A percentile compares a stretch with the other conserved stretches of the same genome.
These are phyloP conservation scores for Oemleria cerasiformis DNA, from an alignment of 306 rosid species.

Conservation along the genomic window DNA sequence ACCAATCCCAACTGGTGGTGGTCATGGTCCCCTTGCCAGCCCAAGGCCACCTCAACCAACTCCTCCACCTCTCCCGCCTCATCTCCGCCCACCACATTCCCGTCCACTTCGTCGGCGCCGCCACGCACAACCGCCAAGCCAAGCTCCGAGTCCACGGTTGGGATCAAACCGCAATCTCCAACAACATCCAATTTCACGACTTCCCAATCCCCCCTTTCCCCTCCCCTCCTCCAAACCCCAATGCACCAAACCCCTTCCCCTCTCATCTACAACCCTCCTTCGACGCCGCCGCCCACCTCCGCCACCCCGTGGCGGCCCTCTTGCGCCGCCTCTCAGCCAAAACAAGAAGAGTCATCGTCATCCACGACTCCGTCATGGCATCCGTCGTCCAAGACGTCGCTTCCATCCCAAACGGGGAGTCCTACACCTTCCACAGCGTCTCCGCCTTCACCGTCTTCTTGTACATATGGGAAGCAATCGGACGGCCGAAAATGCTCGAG, in stretches of 20 bases:
- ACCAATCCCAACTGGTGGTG: slow-evolving; percentile 34
- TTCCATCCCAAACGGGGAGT: slow-evolving; percentile 42
- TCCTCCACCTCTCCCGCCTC: slow-evolving; percentile 71
- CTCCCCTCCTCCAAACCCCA: slow-evolving; percentile 56
- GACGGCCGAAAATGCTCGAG: neutral
- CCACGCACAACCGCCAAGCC: slow-evolving; percentile 60
- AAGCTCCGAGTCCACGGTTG: slow-evolving; percentile 47
- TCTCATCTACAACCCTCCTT: slow-evolving; percentile 62
- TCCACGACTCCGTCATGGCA: slow-evolving; percentile 65
- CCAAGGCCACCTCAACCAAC: slow-evolving; percentile 88
- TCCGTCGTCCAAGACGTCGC: slow-evolving; percentile 44
- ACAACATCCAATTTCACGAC: slow-evolving; percentile 51
- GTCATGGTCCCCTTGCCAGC: slow-evolving; percentile 70
- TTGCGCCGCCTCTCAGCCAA: slow-evolving; percentile 41
- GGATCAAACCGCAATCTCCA: slow-evolving; percentile 31
- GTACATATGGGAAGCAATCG: slow-evolving; percentile 35
- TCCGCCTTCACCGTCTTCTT: slow-evolving; percentile 54
- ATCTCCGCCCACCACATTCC: slow-evolving; percentile 44
- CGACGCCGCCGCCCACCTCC: slow-evolving; percentile 44
- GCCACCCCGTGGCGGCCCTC: slow-evolving; percentile 33
- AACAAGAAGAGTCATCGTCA: slow-evolving; percentile 41
- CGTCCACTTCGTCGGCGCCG: slow-evolving; percentile 53
- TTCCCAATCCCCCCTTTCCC: slow-evolving; percentile 36
- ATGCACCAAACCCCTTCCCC: slow-evolving; percentile 40
- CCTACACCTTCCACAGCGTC: slow-evolving; percentile 54